phyloP scores from a whole-genome alignment of 495 filamentous ascomycete genomes.

The Chaetomium cochliodes region DNA sequence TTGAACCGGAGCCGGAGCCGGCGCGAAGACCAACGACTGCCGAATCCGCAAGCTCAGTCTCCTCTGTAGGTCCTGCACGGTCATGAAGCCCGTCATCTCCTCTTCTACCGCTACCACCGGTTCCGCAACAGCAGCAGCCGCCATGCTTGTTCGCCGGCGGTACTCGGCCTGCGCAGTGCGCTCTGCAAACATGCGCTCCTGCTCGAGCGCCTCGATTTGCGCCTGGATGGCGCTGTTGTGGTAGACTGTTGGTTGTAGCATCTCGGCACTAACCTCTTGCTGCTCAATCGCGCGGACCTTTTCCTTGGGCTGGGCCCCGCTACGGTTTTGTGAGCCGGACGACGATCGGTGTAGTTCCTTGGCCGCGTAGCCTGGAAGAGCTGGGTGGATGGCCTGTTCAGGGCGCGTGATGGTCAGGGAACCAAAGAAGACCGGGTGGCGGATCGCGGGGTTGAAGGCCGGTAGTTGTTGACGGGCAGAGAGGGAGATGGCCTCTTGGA shows the following conservation, averaged over 20 bases:
- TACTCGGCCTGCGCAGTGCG: constrained; percentile 27
- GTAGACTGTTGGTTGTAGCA: background rate
- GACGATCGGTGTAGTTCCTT: constrained; percentile 26
- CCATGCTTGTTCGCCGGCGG: constrained; percentile 17
- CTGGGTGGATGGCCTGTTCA: constrained; percentile 35
- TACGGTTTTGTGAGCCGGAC: constrained; percentile 15
- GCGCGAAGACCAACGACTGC: constrained; percentile 23
- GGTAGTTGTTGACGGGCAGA: constrained; percentile 16
- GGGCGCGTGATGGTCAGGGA: constrained; percentile 35
- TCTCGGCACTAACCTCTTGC: too few relatives aligned
- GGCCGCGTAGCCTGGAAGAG: constrained; percentile 29
- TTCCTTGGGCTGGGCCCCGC: constrained; percentile 17
- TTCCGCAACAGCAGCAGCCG: background rate
- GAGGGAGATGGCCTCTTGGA: constrained; percentile 35
- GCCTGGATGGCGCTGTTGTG: constrained; percentile 30
- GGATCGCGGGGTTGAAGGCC: constrained; percentile 31
- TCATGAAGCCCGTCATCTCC: constrained; percentile 10
- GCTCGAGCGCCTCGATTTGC: constrained; percentile 40
- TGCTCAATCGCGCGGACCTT: constrained; percentile 10
- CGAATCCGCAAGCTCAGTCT: constrained; percentile 24
- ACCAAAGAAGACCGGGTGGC: constrained; percentile 47
- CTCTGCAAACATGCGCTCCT: constrained; percentile 35
- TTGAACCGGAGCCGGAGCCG: background rate
- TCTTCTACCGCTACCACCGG: background rate
- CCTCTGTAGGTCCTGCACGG: constrained; percentile 28